Evolutionary conservation across 352 stramenopile species (phyloP), one percentile per base, ranked within the genome.

Genomic region (Globisporangium perplexum): DNA sequence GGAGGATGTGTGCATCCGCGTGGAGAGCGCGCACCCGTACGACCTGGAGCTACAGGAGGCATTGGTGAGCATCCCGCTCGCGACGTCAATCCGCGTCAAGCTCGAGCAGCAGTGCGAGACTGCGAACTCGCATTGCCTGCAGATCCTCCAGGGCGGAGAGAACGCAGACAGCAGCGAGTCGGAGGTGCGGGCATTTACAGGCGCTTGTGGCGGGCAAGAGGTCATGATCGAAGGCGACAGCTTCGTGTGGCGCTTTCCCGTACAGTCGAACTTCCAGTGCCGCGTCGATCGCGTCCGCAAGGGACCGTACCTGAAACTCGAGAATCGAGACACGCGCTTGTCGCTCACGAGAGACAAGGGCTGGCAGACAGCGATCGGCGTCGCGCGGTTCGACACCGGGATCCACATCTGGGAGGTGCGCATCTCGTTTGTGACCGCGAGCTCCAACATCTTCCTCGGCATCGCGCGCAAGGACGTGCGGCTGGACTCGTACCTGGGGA

Each of bases 371-470:
- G 84, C 70, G 12, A 93, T 96, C 33, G 84, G 86, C n/a, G 77
- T 94, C 12, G 88, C 87, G 1, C 78, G 86, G 24, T 95, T 96
- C 24, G 83, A 95, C 47, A 80, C 70, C 14, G 87, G 86, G 7
- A 56, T 95, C 4, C 83, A 96, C 53, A 91, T 93, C 42, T 96
- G 87, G 87, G 86, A 96, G 57, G 83, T 96, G 4, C 82, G 83
- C 1, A 95, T 93, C 45, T 71, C 76, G 35, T 93, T 93, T 33
- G 78, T 93, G 33, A 95, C 83, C 15, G 85, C 86, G n/a, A 93
- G 83, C 50, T 92, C 77, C 31, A 95, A 96, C 45, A 94, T 96
- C 44, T 95, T 96, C 54, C 62, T 96, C 20, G 87, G 86, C 8
- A 86, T 95, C 41, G 87, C 76, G 44, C 85, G 85, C 2, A 79